Evolutionary conservation across 805 yeast genomes (phyloP).

Genomic region (Huiozyma sinensis): DNA sequence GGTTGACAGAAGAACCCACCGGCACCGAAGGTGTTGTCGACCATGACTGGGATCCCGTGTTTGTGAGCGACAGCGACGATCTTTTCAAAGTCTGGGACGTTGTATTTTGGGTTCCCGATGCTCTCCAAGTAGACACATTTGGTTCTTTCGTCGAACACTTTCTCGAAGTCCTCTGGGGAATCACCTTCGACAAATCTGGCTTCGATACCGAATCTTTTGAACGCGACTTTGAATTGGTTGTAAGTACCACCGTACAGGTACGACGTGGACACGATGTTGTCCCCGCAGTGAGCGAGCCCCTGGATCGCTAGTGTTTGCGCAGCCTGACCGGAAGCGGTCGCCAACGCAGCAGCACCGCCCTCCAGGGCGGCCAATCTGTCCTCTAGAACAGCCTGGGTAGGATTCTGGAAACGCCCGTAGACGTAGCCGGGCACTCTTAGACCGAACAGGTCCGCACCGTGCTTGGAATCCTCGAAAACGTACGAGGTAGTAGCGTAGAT

Average conservation of each 20-base stretch:
- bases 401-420: constrained; percentile 86
- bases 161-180: constrained; percentile 56
- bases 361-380: constrained; percentile 87
- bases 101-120: constrained; percentile 87
- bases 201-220: constrained; percentile 81
- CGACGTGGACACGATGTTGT: constrained; percentile 79
- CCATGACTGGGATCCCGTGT: constrained; percentile 81
- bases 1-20: constrained; percentile 86
- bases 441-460: constrained; percentile 86
- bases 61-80: constrained; percentile 70
- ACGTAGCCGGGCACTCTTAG: constrained; percentile 76
- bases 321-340: constrained; percentile 92
- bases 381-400: constrained; percentile 86
- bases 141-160: constrained; percentile 70
- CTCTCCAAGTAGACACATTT: constrained; percentile 85
- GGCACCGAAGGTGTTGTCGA: constrained; percentile 94
- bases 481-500: constrained; percentile 87
- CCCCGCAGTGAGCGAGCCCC: constrained; percentile 79
- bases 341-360: constrained; percentile 83
- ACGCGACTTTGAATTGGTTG: constrained; percentile 87
- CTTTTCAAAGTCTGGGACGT: constrained; percentile 81
- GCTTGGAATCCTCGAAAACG: constrained; percentile 77
- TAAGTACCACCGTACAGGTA: constrained; percentile 92
- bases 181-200: constrained; percentile 81
- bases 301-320: constrained; percentile 82